A percentile compares a stretch with the other conserved stretches of the same genome.
Conservation (phyloP, 177 flowering plant species). For the Vitis hybrid region DNA sequence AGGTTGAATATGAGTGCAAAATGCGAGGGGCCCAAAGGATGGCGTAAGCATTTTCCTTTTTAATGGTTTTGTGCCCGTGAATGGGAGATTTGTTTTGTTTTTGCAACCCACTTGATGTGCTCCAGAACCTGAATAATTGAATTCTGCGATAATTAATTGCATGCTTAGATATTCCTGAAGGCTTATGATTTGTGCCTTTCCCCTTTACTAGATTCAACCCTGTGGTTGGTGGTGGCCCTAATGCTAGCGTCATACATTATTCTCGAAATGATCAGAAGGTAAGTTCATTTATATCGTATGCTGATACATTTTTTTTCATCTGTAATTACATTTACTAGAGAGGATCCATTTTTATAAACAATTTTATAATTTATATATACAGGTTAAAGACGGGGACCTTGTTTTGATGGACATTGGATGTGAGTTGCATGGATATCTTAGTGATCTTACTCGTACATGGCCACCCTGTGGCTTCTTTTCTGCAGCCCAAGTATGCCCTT, state of each 20-base stretch:
- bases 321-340: neutral
- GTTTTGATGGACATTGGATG: slow-evolving; percentile 97
- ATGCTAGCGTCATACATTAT: slow-evolving; percentile 93
- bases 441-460: slow-evolving; percentile 98
- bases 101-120: neutral
- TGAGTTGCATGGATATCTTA: slow-evolving; percentile 91
- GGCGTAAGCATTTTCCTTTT: slow-evolving; percentile 67
- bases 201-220: slow-evolving; percentile 74
- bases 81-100: slow-evolving; percentile 1
- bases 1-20: slow-evolving; percentile 90
- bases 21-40: slow-evolving; percentile 96
- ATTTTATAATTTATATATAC: slow-evolving; percentile 15
- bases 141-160: neutral
- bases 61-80: neutral
- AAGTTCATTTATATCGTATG: slow-evolving; percentile 19
- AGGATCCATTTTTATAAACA: neutral
- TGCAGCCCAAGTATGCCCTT: slow-evolving; percentile 60
- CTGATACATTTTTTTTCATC: neutral
- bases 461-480: slow-evolving; percentile 85
- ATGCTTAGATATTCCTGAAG: neutral
- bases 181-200: slow-evolving; percentile 7
- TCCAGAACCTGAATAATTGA: neutral
- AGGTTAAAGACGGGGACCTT: slow-evolving; percentile 78
- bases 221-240: slow-evolving; percentile 96
- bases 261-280: slow-evolving; percentile 91